Conservation (phyloP, 2,329 filamentous ascomycete species). For the Acephala macrosclerotiorum region DNA sequence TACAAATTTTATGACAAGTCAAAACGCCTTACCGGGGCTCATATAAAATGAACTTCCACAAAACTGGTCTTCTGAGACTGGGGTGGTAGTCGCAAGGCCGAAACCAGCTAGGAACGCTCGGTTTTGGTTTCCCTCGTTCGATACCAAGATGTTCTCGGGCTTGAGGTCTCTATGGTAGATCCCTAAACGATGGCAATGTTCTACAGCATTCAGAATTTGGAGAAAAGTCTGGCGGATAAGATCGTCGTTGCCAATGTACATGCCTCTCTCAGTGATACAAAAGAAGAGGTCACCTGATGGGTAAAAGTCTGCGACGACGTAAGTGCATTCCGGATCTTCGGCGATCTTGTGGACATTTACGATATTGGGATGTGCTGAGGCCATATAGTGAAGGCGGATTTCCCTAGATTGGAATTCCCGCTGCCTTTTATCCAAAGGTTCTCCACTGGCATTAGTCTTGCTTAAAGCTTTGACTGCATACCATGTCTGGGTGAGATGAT, state of each 20-base stretch:
- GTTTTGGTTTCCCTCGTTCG: too few species aligned
- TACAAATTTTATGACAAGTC: too few species aligned
- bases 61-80: too few species aligned
- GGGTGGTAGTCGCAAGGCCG: too few species aligned
- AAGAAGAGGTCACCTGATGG: conserved; percentile 96
- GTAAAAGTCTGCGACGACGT: conserved; percentile 95
- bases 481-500: too few species aligned
- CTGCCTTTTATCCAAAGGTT: conserved; percentile 81
- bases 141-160: too few species aligned
- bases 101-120: too few species aligned
- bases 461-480: too few species aligned
- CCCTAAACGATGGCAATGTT: too few species aligned
- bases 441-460: conserved; percentile 70
- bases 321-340: conserved; percentile 90
- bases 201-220: conserved; percentile 93
- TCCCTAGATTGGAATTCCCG: conserved; percentile 91
- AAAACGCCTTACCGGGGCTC: too few species aligned
- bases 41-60: too few species aligned
- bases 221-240: conserved; percentile 88
- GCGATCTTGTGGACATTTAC: conserved; percentile 94
- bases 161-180: too few species aligned
- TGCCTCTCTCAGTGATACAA: conserved; percentile 94
- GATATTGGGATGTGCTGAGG: conserved; percentile 89
- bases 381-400: conserved; percentile 89
- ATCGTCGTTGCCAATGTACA: conserved; percentile 91